phyloP scores from a whole-genome alignment of 768 basidiomycete genomes.

The Suillus americanus region DNA sequence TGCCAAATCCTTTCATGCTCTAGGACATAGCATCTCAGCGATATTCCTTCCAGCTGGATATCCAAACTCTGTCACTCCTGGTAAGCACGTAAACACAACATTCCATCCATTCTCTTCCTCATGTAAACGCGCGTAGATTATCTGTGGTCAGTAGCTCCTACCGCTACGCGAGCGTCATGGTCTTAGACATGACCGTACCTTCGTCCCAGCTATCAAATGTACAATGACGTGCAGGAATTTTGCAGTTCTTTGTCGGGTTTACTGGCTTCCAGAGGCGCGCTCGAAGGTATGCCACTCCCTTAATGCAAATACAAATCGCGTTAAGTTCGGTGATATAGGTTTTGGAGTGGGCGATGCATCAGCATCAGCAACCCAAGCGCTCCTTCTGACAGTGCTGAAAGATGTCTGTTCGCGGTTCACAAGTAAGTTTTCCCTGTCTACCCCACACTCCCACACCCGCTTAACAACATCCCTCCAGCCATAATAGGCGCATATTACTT shows the following conservation, averaged over 20 bases:
- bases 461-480: conserved; percentile 37
- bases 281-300: conserved; percentile 49
- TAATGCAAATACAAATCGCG: neutral
- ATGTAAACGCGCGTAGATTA: conserved; percentile 40
- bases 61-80: conserved; percentile 59
- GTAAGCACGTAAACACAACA: conserved; percentile 28
- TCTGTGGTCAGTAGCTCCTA: conserved; percentile 40
- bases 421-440: conserved; percentile 40
- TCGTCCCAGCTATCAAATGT: conserved; percentile 55
- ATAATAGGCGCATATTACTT: conserved; percentile 61
- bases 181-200: conserved; percentile 4
- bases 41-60: conserved; percentile 65
- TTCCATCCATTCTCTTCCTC: neutral
- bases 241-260: conserved; percentile 66
- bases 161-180: conserved; percentile 4
- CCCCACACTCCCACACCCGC: too few species aligned
- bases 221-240: conserved; percentile 68
- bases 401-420: conserved; percentile 63
- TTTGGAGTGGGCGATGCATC: conserved; percentile 71
- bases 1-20: neutral
- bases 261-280: conserved; percentile 62
- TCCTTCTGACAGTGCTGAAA: conserved; percentile 64
- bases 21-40: neutral
- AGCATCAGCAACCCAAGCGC: conserved; percentile 63
- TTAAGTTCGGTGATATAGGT: conserved; percentile 34